These are phyloP conservation scores for Liriodendron chinense DNA, from an alignment of 164 flowering plant genomes.

Conservation along the genomic window DNA sequence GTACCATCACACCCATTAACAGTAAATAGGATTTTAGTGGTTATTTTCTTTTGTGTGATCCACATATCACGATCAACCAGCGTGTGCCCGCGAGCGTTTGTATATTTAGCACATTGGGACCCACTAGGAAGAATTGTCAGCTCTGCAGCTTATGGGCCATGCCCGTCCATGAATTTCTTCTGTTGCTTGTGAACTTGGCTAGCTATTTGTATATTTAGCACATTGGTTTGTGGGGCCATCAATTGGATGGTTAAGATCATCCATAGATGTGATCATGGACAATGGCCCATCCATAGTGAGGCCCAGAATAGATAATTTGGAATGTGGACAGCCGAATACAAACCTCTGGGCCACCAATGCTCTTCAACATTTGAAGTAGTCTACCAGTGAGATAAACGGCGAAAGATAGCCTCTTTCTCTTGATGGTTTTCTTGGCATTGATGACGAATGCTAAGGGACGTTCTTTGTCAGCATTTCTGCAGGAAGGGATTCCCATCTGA, in stretches of 20 bases:
- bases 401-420: slow-evolving; percentile 32
- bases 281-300: no score
- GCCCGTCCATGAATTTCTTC: no score
- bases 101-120: no score
- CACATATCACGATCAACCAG: background rate
- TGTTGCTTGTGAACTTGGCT: no score
- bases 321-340: background rate
- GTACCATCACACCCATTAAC: background rate
- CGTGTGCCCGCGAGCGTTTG: no score
- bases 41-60: background rate
- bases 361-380: slow-evolving; percentile 28
- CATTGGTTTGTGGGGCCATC: no score
- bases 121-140: background rate
- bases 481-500: slow-evolving; percentile 17
- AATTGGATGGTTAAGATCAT: no score
- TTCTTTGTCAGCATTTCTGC: background rate
- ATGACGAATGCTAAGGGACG: slow-evolving; percentile 35
- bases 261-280: no score
- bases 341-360: slow-evolving; percentile 44
- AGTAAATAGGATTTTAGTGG: background rate
- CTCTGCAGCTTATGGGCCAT: background rate
- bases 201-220: no score
- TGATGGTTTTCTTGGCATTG: slow-evolving; percentile 28
- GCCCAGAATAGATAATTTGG: no score
- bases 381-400: slow-evolving; percentile 33